Conservation (phyloP, 2,329 filamentous ascomycete genomes). For the Hypoxylon sp. region DNA sequence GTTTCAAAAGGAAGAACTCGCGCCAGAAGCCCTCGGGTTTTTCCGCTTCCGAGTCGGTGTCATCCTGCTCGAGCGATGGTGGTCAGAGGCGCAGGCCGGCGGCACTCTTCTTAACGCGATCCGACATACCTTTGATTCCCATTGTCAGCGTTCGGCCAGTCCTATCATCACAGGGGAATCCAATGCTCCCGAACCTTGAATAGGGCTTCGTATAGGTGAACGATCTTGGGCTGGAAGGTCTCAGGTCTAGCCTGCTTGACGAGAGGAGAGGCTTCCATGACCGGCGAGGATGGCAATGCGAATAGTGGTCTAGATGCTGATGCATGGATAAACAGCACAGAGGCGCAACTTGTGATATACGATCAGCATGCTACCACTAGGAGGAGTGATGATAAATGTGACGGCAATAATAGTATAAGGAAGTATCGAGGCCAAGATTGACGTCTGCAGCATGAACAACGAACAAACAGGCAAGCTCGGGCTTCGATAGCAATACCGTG, state of each 20-base stretch:
- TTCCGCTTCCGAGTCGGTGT: constrained; percentile 68
- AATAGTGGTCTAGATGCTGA: not conserved
- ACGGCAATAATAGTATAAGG: not conserved
- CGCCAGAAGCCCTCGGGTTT: constrained; percentile 92
- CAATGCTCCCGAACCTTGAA: constrained; percentile 68
- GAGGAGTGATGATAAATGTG: no score
- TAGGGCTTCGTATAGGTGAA: constrained; percentile 84
- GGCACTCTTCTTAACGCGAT: constrained; percentile 2
- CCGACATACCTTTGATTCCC: constrained; percentile 41
- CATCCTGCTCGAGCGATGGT: constrained; percentile 53
- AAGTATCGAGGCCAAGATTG: not conserved
- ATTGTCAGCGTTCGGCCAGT: constrained; percentile 40
- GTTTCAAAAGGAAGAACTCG: constrained; percentile 91
- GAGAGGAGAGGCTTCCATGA: constrained; percentile 89
- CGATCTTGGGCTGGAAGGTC: constrained; percentile 92
- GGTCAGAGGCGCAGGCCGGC: constrained; percentile 36
- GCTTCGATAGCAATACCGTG: not conserved
- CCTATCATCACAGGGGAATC: constrained; percentile 30
- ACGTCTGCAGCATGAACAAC: not conserved
- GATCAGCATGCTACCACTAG: not conserved
- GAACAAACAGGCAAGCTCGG: constrained; percentile 1
- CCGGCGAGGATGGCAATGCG: constrained; percentile 8
- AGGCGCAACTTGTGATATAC: constrained; percentile 1
- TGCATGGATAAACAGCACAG: constrained; percentile 20
- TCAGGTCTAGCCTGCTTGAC: constrained; percentile 91